A percentile compares a stretch with the other conserved stretches of the same genome.
phyloP scores from a whole-genome alignment of 495 filamentous ascomycete species.

The Aspergillus egyptiacus region DNA sequence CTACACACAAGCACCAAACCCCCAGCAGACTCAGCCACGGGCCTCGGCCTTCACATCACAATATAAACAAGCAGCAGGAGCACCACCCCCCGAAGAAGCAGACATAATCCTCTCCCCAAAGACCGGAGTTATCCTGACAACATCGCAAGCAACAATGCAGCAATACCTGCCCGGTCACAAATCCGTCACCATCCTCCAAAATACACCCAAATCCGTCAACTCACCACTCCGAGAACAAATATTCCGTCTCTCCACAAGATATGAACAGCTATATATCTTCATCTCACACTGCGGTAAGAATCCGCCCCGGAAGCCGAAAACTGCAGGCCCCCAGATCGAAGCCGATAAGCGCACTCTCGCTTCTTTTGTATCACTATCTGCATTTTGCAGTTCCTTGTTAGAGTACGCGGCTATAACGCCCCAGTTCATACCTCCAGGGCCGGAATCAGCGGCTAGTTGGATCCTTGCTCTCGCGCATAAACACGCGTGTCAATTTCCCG shows the following conservation, averaged over 20 bases:
- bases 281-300: constrained; percentile 28
- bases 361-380: constrained; percentile 10
- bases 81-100: constrained; percentile 47
- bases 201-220: constrained; percentile 16
- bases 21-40: neutral
- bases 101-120: constrained; percentile 69
- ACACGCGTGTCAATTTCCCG: constrained; percentile 13
- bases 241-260: constrained; percentile 47
- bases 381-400: constrained; percentile 17
- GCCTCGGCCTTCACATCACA: neutral
- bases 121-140: constrained; percentile 65
- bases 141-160: constrained; percentile 69
- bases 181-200: neutral
- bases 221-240: constrained; percentile 55
- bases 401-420: constrained; percentile 24
- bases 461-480: constrained; percentile 29
- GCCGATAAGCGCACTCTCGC: constrained; percentile 9
- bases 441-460: constrained; percentile 37
- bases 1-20: constrained; percentile 3
- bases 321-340: constrained; percentile 12
- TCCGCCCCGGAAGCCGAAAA: neutral
- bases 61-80: neutral
- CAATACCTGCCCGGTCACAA: constrained; percentile 56
- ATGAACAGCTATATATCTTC: constrained; percentile 67
- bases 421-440: constrained; percentile 25